Evolutionary conservation across 441 rosid species (phyloP).

Genomic region (Euphorbia corollata): DNA sequence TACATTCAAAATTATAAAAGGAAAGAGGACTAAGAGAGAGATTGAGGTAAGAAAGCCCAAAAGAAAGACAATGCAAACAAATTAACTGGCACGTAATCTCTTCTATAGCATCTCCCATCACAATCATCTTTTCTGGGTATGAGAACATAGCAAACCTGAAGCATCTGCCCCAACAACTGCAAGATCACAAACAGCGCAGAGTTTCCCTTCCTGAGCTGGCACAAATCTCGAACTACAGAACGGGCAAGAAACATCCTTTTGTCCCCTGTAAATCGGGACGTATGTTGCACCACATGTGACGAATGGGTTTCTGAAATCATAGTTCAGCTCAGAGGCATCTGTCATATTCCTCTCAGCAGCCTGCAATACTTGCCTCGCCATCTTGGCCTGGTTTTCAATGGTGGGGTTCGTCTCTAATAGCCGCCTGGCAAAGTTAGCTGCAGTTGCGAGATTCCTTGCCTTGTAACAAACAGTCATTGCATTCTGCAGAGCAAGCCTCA

Average conservation of each 20-base stretch:
- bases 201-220: constrained; percentile 58
- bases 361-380: constrained; percentile 63
- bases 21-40: constrained; percentile 25
- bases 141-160: constrained; percentile 47
- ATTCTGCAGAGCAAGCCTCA: constrained; percentile 55
- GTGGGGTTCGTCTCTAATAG: constrained; percentile 68
- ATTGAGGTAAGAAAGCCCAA: constrained; percentile 2
- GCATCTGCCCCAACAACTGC: constrained; percentile 85
- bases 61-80: constrained; percentile 19
- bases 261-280: constrained; percentile 80
- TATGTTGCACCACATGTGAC: constrained; percentile 77
- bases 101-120: constrained; percentile 26
- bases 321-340: constrained; percentile 55
- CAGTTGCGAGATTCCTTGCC: constrained; percentile 61
- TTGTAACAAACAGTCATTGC: constrained; percentile 73
- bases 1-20: constrained; percentile 35
- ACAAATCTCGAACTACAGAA: constrained; percentile 74
- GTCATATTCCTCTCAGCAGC: constrained; percentile 75
- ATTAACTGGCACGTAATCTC: constrained; percentile 23
- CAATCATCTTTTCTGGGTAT: constrained; percentile 49
- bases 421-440: constrained; percentile 66
- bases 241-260: constrained; percentile 73
- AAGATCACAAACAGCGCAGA: constrained; percentile 77
- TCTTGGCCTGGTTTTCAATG: constrained; percentile 54
- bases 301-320: constrained; percentile 81